Evolutionary conservation across 179 eudicot species (phyloP).

Genomic region (Sideroxylon spinosum): DNA sequence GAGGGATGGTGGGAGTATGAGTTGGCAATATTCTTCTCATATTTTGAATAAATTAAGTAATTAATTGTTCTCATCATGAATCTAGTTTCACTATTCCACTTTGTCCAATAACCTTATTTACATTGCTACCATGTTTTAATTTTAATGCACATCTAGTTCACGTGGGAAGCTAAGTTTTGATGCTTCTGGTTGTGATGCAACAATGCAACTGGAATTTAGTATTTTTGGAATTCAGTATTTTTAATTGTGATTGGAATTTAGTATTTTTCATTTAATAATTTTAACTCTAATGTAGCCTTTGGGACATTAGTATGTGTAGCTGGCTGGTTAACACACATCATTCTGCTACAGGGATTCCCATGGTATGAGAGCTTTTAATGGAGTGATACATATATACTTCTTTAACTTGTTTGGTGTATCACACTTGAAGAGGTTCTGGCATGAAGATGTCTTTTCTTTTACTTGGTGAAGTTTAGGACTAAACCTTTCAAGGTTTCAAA

Average conservation of each 20-base stretch:
- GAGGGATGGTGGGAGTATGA: too few relatives aligned
- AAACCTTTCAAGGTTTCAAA: constrained; percentile 82
- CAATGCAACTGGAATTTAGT: too few relatives aligned
- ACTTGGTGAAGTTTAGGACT: constrained; percentile 80
- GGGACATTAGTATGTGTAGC: constrained; percentile 40
- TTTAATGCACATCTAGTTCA: constrained; percentile 32
- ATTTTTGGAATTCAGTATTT: background rate
- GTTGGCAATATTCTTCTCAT: too few relatives aligned
- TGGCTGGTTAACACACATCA: constrained; percentile 39
- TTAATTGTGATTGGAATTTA: constrained; percentile 3
- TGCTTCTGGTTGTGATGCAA: constrained; percentile 30
- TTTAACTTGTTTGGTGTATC: constrained; percentile 25
- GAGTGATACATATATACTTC: constrained; percentile 18
- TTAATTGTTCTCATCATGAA: too few relatives aligned
- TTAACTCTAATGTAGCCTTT: constrained; percentile 42
- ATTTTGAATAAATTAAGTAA: too few relatives aligned
- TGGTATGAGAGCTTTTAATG: constrained; percentile 48
- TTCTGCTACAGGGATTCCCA: constrained; percentile 52
- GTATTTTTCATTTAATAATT: background rate
- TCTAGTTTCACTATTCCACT: background rate
- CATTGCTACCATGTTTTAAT: background rate
- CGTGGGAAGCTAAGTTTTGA: constrained; percentile 27
- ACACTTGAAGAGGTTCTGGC: constrained; percentile 33
- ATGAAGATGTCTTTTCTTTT: constrained; percentile 28
- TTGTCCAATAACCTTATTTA: background rate